phyloP scores from a whole-genome alignment of 208 protist species.

The Leishmania gerbilli region DNA sequence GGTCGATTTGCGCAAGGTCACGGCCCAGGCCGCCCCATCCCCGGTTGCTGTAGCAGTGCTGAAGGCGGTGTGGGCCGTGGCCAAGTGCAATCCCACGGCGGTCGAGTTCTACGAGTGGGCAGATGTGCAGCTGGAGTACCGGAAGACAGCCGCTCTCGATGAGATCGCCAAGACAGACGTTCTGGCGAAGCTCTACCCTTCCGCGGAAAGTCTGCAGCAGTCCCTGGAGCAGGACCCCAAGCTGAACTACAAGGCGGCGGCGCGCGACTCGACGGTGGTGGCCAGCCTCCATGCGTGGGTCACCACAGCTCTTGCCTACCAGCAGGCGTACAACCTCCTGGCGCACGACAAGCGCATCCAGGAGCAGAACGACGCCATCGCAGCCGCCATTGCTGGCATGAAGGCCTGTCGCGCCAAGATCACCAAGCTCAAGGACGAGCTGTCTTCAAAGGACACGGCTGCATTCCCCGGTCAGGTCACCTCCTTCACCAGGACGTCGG shows the following conservation, averaged over 20 bases:
- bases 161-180: constrained; percentile 52
- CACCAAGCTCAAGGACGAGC: constrained; percentile 62
- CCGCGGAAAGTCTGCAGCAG: constrained; percentile 30
- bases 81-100: constrained; percentile 55
- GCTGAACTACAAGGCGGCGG: constrained; percentile 42
- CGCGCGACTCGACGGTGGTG: constrained; percentile 44
- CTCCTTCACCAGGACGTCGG: constrained; percentile 63
- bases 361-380: constrained; percentile 65
- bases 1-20: constrained; percentile 55
- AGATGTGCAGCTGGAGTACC: constrained; percentile 67
- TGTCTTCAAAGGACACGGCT: constrained; percentile 33
- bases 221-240: constrained; percentile 35
- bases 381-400: constrained; percentile 53
- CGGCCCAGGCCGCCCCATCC: constrained; percentile 49
- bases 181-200: constrained; percentile 44
- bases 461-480: constrained; percentile 43
- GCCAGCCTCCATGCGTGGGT: constrained; percentile 63
- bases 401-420: constrained; percentile 68
- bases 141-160: constrained; percentile 36
- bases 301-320: constrained; percentile 59
- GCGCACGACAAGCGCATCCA: constrained; percentile 61
- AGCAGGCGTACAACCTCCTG: constrained; percentile 59
- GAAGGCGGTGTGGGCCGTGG: constrained; percentile 54
- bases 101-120: constrained; percentile 65
- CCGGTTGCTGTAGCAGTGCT: constrained; percentile 63